Base-by-base conservation (phyloP, 495 filamentous ascomycete species). In the Hyaloscypha bicolor region DNA sequence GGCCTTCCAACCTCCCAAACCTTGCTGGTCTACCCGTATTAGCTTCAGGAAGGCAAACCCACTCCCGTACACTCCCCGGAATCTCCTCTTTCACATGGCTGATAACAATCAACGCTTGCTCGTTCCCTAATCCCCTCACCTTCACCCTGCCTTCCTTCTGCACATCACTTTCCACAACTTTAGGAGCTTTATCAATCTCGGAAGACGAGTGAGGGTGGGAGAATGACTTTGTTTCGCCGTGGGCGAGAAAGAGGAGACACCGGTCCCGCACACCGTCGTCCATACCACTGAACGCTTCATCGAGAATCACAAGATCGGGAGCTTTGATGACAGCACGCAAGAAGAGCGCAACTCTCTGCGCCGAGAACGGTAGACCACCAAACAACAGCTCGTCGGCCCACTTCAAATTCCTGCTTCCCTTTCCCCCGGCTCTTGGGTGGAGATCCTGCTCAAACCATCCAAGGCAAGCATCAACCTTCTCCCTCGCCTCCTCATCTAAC, bases 281-380 rank as follows among this genome's bases (percentile, higher is more conserved):
- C 87, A 99, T 92, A 32, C 94, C 93, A 55, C 91, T 93, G 72
- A 97, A 96, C 0, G 95, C 88, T 77, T 99, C 95, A 72, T 98
- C 95, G 2, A 98, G 85, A 45, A 99, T 91, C 35, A 98, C 83
- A 53, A 99, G 85, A 66, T 97, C 94, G 0, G 93, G 92, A 62
- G 85, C 85, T 68, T 93, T 90, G 70, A 95, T 85, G 39, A 96
- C 79, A 19, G 94, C 91, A 8, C 96, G 87, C 32, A 98, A 79
- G 76, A 98, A 95, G 2, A 99, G 85, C 11, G 90, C 83, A 8
- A 97, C 81, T 29, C 93, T 88, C 76, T 99, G 95, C 1, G 92
- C 87, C 6, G 87, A 88, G 71, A 92, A 90, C 22, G 86, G 85
- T 1, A 94, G 80, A 63, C 91, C 86, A 32, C 91, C 89, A 75